A percentile compares a stretch with the other conserved stretches of the same genome.
Evolutionary conservation across 768 basidiomycete species (phyloP).

Genomic region (Leccinum arenicola): DNA sequence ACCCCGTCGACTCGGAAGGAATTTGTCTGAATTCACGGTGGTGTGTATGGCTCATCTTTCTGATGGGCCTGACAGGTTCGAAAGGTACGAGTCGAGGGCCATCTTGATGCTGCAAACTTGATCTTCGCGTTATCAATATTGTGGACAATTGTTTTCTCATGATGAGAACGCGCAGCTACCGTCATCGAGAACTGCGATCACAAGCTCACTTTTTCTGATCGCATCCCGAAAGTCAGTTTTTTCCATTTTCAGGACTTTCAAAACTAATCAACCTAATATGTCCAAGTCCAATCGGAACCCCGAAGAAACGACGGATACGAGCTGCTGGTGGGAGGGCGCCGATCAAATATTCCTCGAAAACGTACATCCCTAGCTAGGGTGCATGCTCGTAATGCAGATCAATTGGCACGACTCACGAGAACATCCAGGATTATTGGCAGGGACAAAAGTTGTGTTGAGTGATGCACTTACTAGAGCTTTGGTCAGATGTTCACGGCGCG

Average conservation of each 20-base stretch:
- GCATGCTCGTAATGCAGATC: background rate
- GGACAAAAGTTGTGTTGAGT: slow-evolving; percentile 2
- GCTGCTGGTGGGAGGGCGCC: background rate
- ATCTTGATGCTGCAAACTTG: slow-evolving; percentile 5
- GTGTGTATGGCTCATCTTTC: slow-evolving; percentile 2
- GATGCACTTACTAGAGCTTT: slow-evolving; percentile 1
- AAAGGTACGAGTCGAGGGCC: background rate
- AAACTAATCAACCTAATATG: background rate
- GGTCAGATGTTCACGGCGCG: background rate
- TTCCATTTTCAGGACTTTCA: background rate
- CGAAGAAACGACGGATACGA: background rate
- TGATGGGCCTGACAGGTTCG: background rate
- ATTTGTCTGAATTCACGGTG: slow-evolving; percentile 7
- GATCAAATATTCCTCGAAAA: background rate
- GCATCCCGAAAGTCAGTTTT: background rate
- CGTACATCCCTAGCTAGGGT: background rate
- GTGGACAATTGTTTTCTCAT: background rate
- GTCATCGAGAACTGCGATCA: slow-evolving; percentile 6
- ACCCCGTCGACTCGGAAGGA: background rate
- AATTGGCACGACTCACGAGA: background rate
- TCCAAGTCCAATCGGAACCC: background rate
- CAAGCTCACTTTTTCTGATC: slow-evolving; percentile 9
- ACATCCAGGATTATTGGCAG: background rate
- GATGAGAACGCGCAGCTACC: slow-evolving; percentile 3
- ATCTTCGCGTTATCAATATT: background rate